phyloP scores from a whole-genome alignment of 2,329 filamentous ascomycete species.

The Cordyceps militaris region DNA sequence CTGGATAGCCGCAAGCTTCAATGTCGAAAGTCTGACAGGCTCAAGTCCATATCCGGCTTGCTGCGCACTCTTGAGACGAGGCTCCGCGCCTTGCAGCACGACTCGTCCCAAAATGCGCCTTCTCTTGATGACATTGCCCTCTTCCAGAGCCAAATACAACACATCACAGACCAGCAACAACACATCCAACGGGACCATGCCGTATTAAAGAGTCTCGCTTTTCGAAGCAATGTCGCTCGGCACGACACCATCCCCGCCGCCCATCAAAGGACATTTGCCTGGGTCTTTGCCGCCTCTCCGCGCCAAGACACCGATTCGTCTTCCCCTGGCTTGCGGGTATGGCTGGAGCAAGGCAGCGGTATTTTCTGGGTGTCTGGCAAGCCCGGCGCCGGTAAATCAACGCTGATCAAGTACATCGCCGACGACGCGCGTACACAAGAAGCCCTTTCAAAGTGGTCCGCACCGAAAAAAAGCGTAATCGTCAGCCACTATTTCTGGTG shows the following conservation, averaged over 20 bases:
- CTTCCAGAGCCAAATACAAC: not conserved
- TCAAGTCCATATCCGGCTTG: not conserved
- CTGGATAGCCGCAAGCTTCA: not conserved
- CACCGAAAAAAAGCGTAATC: constrained; percentile 20
- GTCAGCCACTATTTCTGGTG: constrained; percentile 36
- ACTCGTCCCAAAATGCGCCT: not conserved
- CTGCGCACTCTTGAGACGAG: not conserved
- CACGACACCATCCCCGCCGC: constrained; percentile 11
- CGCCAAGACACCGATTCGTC: not conserved
- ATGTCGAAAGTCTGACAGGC: not conserved
- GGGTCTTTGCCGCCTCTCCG: constrained; percentile 1
- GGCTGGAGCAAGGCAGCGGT: constrained; percentile 19
- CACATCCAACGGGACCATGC: not conserved
- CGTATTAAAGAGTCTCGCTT: not conserved
- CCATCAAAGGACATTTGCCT: constrained; percentile 10
- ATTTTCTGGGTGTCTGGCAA: constrained; percentile 37
- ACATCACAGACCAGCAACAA: not conserved
- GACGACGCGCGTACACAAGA: constrained; percentile 21
- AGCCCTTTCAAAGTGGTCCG: constrained; percentile 29
- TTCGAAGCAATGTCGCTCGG: constrained; percentile 1
- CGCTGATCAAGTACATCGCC: constrained; percentile 37
- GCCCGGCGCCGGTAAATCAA: constrained; percentile 40
- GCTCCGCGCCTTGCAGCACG: not conserved
- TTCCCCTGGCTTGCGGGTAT: constrained; percentile 7
- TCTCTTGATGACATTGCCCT: not conserved